Base-by-base conservation (phyloP, 2,329 filamentous ascomycete genomes). In the Stemphylium lycopersici region DNA sequence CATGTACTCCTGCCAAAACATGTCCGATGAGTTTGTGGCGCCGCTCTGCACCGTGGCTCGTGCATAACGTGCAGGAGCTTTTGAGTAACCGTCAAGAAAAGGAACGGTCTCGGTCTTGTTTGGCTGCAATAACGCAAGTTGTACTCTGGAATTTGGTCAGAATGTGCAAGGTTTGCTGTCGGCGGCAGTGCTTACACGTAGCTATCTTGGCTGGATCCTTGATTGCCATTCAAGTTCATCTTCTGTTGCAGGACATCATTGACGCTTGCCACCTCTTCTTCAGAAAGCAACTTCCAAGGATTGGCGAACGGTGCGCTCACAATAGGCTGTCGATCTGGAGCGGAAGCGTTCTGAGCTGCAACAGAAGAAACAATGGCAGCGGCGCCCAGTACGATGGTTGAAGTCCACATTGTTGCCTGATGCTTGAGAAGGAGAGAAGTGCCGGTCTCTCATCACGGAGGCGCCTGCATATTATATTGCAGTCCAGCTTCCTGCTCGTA, bases 1-100 rank as follows among this genome's bases (percentile, higher is more conserved):
- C 40, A 80, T 66, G 56, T 82, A 79, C 51, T 84, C 76, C 40
- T 74, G 68, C 42, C 71, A 67, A 52, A 74, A 73, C 0, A 79
- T 68, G 7, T 75, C 58, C 4, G 52, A 39, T 8, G 41, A 41
- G 24, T 41, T 53, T 48, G 33, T 59, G n/a, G 52, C 50, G 12
- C 58, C 58, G 24, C 42, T 61, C 12, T 53, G 44, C 12, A 69
- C 49, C 8, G 63, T 66, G 22, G 61, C 64, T 15, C 63, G 60
- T 36, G 65, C 66, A 51, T 62, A 66, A 24, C 64, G 53, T 15
- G 32, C 39, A 12, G 66, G 65, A 22, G 55, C 52, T 3, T 52
- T 46, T 2, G 39, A 51, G 24, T 55, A 31, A 26, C 40, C 37
- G 13, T 62, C 52, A 3, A 69, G 50, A 32, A 49, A 66, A 12